Conservation (phyloP, 495 filamentous ascomycete species). For the Hypoxylon cercidicola region DNA sequence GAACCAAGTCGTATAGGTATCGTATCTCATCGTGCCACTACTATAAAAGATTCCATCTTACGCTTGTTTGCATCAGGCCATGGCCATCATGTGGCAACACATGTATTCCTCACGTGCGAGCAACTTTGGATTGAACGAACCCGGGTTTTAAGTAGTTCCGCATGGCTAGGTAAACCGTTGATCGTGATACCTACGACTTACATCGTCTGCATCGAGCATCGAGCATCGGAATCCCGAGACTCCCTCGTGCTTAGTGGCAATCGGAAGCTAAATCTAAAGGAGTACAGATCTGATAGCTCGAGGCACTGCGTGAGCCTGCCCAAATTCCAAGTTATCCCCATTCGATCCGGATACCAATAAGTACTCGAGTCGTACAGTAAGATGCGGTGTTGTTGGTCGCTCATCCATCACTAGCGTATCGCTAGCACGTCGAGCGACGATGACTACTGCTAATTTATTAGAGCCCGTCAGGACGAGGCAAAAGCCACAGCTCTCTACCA, state of each 20-base stretch:
- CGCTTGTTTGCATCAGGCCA: constrained; percentile 6
- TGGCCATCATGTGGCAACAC: constrained; percentile 16
- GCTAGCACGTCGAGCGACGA: constrained; percentile 9
- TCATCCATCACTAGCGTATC: too few relatives aligned
- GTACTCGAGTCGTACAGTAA: constrained; percentile 27
- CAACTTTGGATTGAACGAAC: neutral
- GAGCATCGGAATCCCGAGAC: constrained; percentile 15
- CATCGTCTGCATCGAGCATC: constrained; percentile 9
- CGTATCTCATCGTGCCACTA: constrained; percentile 4
- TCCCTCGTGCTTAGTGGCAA: constrained; percentile 23
- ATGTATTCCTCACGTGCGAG: constrained; percentile 17
- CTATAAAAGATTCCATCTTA: neutral
- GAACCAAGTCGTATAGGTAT: neutral
- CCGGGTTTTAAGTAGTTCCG: neutral
- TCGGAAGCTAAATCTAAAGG: constrained; percentile 30
- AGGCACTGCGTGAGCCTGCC: constrained; percentile 32
- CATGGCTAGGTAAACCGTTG: constrained; percentile 4
- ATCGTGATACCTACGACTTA: constrained; percentile 19
- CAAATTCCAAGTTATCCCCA: constrained; percentile 11
- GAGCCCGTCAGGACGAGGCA: too few relatives aligned
- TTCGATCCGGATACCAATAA: constrained; percentile 23
- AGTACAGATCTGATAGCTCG: constrained; percentile 29
- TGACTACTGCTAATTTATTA: neutral
- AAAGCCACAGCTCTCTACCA: neutral
- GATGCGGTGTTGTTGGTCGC: constrained; percentile 4